phyloP scores from a whole-genome alignment of 2,329 filamentous ascomycete genomes.

The Pyricularia grisea region DNA sequence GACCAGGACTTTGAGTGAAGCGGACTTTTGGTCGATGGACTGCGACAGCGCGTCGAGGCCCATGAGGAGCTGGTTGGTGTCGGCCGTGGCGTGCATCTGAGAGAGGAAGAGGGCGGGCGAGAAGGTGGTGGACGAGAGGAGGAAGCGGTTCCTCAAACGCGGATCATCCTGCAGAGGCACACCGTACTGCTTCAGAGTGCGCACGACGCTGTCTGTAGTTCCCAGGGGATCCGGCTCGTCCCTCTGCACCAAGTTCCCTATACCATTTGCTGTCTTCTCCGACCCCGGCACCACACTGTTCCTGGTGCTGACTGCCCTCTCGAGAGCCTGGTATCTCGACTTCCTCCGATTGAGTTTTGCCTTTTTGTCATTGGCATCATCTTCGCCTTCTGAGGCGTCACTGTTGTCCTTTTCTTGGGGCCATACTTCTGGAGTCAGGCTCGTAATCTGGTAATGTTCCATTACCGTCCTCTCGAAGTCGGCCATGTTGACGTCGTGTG shows the following conservation, averaged over 20 bases:
- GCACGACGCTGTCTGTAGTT: constrained; percentile 77
- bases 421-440: constrained; percentile 74
- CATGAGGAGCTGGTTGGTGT: constrained; percentile 68
- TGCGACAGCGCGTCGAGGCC: constrained; percentile 80
- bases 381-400: constrained; percentile 42
- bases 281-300: constrained; percentile 58
- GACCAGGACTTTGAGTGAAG: constrained; percentile 89
- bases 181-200: constrained; percentile 66
- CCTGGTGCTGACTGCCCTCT: constrained; percentile 61
- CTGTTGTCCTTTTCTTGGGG: constrained; percentile 70
- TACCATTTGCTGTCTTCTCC: constrained; percentile 33
- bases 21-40: constrained; percentile 96
- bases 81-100: constrained; percentile 78
- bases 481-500: constrained; percentile 35
- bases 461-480: constrained; percentile 70
- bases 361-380: constrained; percentile 43
- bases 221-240: constrained; percentile 92
- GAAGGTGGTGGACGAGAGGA: constrained; percentile 92
- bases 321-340: constrained; percentile 78
- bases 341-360: constrained; percentile 50
- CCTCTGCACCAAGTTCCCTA: constrained; percentile 69
- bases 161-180: constrained; percentile 77
- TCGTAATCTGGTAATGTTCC: constrained; percentile 82
- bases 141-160: constrained; percentile 70
- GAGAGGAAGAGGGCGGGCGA: constrained; percentile 87